phyloP scores from a whole-genome alignment of 129 eudicot species.

The Chrysanthemum seticuspe region DNA sequence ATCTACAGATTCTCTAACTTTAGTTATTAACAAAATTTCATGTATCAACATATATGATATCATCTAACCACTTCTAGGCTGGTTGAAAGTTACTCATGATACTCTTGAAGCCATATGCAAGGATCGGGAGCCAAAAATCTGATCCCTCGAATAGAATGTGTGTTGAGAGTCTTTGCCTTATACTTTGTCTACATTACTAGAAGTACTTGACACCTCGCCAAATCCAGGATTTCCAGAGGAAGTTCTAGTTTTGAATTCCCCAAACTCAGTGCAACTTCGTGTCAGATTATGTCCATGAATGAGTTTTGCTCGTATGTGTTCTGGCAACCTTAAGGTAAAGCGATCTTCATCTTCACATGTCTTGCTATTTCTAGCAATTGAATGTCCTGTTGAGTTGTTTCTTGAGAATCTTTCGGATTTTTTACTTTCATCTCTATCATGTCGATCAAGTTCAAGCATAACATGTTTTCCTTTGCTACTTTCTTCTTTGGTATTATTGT shows the following conservation, averaged over 20 bases:
- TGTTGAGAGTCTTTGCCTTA: neutral
- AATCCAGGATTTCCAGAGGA: slow-evolving; percentile 40
- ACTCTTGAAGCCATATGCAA: neutral
- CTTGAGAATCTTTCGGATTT: slow-evolving; percentile 44
- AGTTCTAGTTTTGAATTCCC: slow-evolving; percentile 42
- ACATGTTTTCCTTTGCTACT: slow-evolving; percentile 22
- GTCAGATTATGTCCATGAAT: slow-evolving; percentile 51
- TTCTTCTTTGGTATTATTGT: slow-evolving; percentile 15
- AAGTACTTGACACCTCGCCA: slow-evolving; percentile 42
- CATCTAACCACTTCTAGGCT: slow-evolving; percentile 7
- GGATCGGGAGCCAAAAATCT: neutral
- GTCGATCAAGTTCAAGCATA: slow-evolving; percentile 18
- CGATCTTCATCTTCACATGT: slow-evolving; percentile 45
- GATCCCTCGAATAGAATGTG: neutral
- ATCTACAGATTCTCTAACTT: slow-evolving; percentile 26
- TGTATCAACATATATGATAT: slow-evolving; percentile 1
- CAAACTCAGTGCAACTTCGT: slow-evolving; percentile 68
- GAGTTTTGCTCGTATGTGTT: slow-evolving; percentile 53
- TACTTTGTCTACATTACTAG: slow-evolving; percentile 29
- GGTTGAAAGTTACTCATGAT: slow-evolving; percentile 7
- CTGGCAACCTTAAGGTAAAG: slow-evolving; percentile 64
- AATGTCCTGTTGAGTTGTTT: slow-evolving; percentile 90
- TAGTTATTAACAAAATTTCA: slow-evolving; percentile 18
- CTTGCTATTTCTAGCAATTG: slow-evolving; percentile 36
- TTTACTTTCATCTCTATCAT: slow-evolving; percentile 10